phyloP scores from a whole-genome alignment of 164 flowering plant species.

The Tetrastigma voinierianum region DNA sequence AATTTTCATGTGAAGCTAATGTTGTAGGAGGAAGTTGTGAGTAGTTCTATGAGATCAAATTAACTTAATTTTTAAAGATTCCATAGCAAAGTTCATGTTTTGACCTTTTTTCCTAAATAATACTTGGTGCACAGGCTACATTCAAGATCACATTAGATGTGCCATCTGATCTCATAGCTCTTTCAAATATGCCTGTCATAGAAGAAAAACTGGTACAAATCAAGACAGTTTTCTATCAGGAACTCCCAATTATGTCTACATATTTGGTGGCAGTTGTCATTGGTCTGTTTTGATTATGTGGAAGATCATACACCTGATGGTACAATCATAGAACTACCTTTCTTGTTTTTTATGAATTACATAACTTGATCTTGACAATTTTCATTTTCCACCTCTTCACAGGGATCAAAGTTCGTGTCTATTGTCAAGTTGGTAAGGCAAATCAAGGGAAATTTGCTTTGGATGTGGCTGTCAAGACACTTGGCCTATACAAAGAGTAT shows the following conservation, averaged over 20 bases:
- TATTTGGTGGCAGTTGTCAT: constrained; percentile 92
- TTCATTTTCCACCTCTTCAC: constrained; percentile 8
- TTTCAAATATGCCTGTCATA: constrained; percentile 89
- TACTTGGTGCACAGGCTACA: constrained; percentile 60
- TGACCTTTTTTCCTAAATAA: neutral
- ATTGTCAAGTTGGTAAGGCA: constrained; percentile 81
- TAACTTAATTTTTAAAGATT: neutral
- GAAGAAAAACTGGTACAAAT: constrained; percentile 66
- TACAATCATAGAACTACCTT: constrained; percentile 19
- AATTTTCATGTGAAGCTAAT: too few relatives aligned
- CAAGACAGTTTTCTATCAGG: constrained; percentile 71
- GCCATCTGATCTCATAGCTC: constrained; percentile 78
- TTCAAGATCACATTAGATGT: constrained; percentile 84
- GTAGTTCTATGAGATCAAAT: neutral
- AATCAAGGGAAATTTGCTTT: constrained; percentile 92
- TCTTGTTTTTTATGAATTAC: neutral
- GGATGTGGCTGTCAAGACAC: constrained; percentile 86
- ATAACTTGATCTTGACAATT: neutral
- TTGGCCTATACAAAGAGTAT: constrained; percentile 78
- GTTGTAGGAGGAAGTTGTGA: too few relatives aligned
- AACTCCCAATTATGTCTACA: constrained; percentile 95
- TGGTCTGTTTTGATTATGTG: constrained; percentile 92
- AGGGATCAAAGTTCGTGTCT: constrained; percentile 89
- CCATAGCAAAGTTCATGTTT: neutral
- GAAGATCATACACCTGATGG: constrained; percentile 89